Evolutionary conservation across 2,329 filamentous ascomycete species (phyloP).

Genomic region (Pseudocercospora pini-densiflorae): DNA sequence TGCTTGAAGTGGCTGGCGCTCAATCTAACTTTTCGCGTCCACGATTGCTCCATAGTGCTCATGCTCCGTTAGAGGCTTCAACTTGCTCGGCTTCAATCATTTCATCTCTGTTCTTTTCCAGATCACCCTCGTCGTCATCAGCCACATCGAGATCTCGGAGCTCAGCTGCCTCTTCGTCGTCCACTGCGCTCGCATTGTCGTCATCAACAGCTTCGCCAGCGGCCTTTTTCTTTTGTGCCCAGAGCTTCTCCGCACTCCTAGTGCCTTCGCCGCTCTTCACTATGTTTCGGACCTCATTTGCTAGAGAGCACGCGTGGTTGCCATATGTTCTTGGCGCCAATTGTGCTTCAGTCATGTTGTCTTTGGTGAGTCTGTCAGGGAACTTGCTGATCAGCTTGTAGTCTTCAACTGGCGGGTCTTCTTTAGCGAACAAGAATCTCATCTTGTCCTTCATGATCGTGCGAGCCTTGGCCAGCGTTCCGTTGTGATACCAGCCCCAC

Average conservation of each 20-base stretch:
- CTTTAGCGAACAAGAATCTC: conserved; percentile 46
- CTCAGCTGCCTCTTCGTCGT: conserved; percentile 19
- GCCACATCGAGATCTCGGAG: conserved; percentile 16
- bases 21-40: neutral
- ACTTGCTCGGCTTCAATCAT: neutral
- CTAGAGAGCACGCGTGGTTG: conserved; percentile 14
- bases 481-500: conserved; percentile 85
- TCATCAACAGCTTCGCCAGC: conserved; percentile 22
- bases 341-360: conserved; percentile 24
- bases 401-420: conserved; percentile 37
- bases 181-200: conserved; percentile 17
- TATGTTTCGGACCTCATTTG: conserved; percentile 17
- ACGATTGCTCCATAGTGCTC: neutral
- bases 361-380: conserved; percentile 27
- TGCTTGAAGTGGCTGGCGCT: conserved; percentile 3
- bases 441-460: conserved; percentile 89
- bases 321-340: conserved; percentile 10
- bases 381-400: conserved; percentile 29
- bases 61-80: neutral
- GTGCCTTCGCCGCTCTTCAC: conserved; percentile 17
- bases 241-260: conserved; percentile 3
- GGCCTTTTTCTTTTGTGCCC: conserved; percentile 20
- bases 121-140: conserved; percentile 15
- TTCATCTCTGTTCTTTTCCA: conserved; percentile 8
- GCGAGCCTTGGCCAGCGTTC: conserved; percentile 81